These are phyloP conservation scores for Boletellus ananiceps DNA, from an alignment of 768 basidiomycete genomes.

Conservation along the genomic window DNA sequence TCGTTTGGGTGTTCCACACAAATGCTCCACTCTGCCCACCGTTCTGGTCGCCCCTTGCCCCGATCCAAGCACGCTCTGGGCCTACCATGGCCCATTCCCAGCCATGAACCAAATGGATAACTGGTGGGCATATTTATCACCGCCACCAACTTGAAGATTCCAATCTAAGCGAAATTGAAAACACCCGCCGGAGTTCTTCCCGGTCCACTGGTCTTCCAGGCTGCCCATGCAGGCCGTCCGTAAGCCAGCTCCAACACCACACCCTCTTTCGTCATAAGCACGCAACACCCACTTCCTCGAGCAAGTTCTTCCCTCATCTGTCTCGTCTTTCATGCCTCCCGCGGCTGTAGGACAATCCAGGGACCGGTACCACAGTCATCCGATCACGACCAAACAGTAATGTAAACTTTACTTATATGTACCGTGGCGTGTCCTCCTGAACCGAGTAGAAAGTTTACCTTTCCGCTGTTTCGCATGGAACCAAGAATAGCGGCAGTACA, in stretches of 20 bases:
- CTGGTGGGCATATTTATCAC: conserved; percentile 6
- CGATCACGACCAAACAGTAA: conserved; percentile 22
- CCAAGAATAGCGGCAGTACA: not conserved
- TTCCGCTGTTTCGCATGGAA: conserved; percentile 4
- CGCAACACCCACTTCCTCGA: not conserved
- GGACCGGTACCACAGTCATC: conserved; percentile 18
- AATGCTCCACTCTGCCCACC: not conserved
- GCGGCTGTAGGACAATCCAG: conserved; percentile 31
- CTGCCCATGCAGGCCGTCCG: not conserved
- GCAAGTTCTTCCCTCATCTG: conserved; percentile 3
- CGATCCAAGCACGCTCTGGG: not conserved
- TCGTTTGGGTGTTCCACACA: not conserved
- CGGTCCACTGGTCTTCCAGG: not conserved
- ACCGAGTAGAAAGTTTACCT: conserved; percentile 7
- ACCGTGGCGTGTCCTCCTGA: conserved; percentile 18
- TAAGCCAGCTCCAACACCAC: not conserved
- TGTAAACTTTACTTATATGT: conserved; percentile 20
- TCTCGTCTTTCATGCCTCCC: conserved; percentile 16
- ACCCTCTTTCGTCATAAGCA: not conserved
- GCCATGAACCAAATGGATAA: not conserved
- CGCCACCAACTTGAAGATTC: conserved; percentile 17
- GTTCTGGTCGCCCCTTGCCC: not conserved
- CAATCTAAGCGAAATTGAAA: conserved; percentile 31
- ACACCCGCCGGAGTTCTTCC: conserved; percentile 13
- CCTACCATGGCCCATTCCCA: too few species aligned